Percentiles rank a stretch among this genome's conserved stretches.
Evolutionary conservation across 176 grass and related monocot genomes (phyloP).

Genomic region (Thalia dealbata): DNA sequence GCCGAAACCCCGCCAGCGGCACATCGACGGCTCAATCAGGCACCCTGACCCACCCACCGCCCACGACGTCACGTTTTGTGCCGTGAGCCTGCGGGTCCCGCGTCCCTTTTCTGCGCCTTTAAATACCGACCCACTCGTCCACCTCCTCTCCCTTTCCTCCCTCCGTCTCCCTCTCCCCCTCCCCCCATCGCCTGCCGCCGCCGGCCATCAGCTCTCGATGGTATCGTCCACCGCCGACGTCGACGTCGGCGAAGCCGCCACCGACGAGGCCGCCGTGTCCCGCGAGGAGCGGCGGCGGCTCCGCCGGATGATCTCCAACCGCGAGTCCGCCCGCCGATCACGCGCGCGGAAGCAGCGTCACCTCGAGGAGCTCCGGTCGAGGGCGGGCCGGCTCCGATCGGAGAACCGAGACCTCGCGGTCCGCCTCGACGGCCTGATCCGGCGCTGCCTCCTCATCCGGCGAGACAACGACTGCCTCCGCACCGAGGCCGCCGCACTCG

Average conservation of each 20-base stretch:
- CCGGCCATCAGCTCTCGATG: neutral
- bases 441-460: slow-evolving; percentile 9
- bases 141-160: neutral
- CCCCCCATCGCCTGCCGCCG: neutral
- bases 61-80: neutral
- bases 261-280: neutral
- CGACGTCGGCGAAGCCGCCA: neutral
- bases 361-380: slow-evolving; percentile 34
- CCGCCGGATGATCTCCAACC: slow-evolving; percentile 69
- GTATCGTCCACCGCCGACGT: neutral
- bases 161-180: neutral
- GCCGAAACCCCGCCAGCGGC: neutral
- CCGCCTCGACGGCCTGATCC: neutral
- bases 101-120: neutral
- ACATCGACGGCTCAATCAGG: neutral
- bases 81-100: neutral
- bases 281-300: slow-evolving; percentile 25
- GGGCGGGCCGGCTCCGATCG: slow-evolving; percentile 13
- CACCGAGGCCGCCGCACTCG: slow-evolving; percentile 29
- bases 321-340: slow-evolving; percentile 65
- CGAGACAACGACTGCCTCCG: slow-evolving; percentile 34
- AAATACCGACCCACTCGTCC: neutral
- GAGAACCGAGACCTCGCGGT: slow-evolving; percentile 29
- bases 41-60: neutral
- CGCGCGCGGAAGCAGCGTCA: slow-evolving; percentile 56